These are phyloP conservation scores for Teunomyces aglyptinius DNA, from an alignment of 805 yeast genomes.

Conservation along the genomic window DNA sequence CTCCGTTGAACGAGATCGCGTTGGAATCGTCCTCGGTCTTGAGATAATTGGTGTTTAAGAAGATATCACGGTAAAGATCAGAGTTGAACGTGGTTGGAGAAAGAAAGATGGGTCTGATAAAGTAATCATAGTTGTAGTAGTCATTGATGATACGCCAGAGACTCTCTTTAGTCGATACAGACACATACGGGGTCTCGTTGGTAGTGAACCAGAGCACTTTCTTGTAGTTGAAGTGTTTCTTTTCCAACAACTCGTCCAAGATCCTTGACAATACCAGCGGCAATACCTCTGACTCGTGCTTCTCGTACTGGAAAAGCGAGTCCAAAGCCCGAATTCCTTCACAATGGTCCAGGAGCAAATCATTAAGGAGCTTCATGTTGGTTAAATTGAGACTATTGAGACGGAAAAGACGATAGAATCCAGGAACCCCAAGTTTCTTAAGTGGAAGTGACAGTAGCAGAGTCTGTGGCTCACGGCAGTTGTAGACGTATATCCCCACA, in stretches of 20 bases:
- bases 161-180: conserved; percentile 41
- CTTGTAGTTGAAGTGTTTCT: conserved; percentile 49
- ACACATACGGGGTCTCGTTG: conserved; percentile 63
- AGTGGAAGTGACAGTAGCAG: background rate
- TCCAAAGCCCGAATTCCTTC: conserved; percentile 15
- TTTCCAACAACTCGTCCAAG: conserved; percentile 52
- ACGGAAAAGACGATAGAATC: conserved; percentile 50
- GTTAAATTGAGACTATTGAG: conserved; percentile 54
- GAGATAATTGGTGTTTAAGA: conserved; percentile 49
- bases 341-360: conserved; percentile 51
- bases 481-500: conserved; percentile 68
- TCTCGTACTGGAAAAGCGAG: conserved; percentile 8
- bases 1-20: conserved; percentile 16
- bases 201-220: conserved; percentile 73
- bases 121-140: conserved; percentile 51
- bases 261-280: conserved; percentile 47
- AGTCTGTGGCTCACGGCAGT: conserved; percentile 26
- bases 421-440: conserved; percentile 23
- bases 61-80: conserved; percentile 53
- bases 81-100: conserved; percentile 28
- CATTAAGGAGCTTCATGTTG: conserved; percentile 56
- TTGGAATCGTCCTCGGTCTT: conserved; percentile 16
- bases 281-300: conserved; percentile 21
- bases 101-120: conserved; percentile 64
- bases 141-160: conserved; percentile 61